phyloP scores from a whole-genome alignment of 768 basidiomycete genomes.

The Suillus paluster region DNA sequence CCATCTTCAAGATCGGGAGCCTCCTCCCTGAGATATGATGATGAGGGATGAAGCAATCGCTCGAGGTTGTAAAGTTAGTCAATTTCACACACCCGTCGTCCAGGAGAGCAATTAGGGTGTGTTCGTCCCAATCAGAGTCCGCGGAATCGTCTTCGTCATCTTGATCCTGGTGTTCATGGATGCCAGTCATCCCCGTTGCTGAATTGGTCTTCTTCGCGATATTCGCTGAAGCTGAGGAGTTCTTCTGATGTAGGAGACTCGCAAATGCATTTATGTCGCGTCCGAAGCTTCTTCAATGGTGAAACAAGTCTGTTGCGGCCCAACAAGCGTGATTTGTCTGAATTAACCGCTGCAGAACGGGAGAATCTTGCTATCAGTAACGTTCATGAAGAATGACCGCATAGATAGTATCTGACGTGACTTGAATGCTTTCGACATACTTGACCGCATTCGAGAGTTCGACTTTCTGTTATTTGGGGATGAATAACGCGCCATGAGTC shows the following conservation, averaged over 20 bases:
- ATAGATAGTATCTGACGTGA: slow-evolving; percentile 11
- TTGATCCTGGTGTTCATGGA: neutral
- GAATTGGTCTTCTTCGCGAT: slow-evolving; percentile 1
- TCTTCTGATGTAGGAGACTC: slow-evolving; percentile 4
- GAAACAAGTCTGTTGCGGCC: neutral
- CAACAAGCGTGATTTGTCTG: neutral
- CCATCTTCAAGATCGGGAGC: slow-evolving; percentile 46
- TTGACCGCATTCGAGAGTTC: slow-evolving; percentile 9
- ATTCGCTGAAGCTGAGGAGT: neutral
- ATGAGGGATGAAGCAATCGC: neutral
- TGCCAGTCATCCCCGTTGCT: neutral
- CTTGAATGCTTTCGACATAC: slow-evolving; percentile 4
- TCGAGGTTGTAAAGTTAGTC: neutral
- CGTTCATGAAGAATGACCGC: neutral
- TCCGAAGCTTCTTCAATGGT: neutral
- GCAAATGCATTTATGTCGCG: neutral
- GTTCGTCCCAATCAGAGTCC: slow-evolving; percentile 30
- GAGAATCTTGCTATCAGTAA: neutral
- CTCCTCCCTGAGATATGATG: slow-evolving; percentile 37
- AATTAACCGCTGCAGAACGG: neutral
- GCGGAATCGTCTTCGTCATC: slow-evolving; percentile 10
- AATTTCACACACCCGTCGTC: slow-evolving; percentile 25
- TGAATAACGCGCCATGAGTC: slow-evolving; percentile 13
- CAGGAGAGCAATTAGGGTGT: slow-evolving; percentile 31
- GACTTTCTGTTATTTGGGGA: neutral